phyloP scores from a whole-genome alignment of 2,329 filamentous ascomycete genomes.

The Pestalotiopsis sp. region DNA sequence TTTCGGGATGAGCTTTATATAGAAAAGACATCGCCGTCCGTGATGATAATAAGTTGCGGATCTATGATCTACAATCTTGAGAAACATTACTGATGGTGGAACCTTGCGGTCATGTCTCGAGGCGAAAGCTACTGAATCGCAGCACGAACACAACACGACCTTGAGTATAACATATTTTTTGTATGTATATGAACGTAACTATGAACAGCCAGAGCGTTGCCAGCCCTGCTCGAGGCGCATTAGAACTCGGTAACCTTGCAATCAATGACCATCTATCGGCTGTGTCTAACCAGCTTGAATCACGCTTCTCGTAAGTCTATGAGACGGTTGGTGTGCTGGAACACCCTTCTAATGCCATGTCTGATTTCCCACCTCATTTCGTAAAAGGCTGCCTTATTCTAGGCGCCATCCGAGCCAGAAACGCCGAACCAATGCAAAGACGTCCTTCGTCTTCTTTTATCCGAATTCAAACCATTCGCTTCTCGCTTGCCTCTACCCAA shows the following conservation, averaged over 20 bases:
- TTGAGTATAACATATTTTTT: background rate
- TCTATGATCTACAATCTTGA: too few relatives aligned
- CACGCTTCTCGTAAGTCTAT: background rate
- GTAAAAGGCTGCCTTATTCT: slow-evolving; percentile 2
- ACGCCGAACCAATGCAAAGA: slow-evolving; percentile 5
- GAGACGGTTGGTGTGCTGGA: background rate
- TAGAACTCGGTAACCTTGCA: background rate
- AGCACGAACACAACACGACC: background rate
- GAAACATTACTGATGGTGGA: too few relatives aligned
- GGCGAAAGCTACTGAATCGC: background rate
- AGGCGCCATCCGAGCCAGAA: background rate
- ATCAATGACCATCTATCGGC: slow-evolving; percentile 2
- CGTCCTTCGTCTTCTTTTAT: background rate
- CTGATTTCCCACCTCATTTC: slow-evolving; percentile 1
- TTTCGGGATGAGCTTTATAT: too few relatives aligned
- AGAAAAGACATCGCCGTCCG: too few relatives aligned
- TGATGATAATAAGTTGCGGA: too few relatives aligned
- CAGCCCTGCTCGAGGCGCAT: slow-evolving; percentile 7
- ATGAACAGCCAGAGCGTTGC: background rate
- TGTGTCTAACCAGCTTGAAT: background rate
- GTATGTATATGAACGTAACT: background rate
- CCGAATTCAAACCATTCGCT: background rate
- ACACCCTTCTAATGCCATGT: background rate
- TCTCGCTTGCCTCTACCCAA: background rate
- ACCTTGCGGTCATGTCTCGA: too few relatives aligned